phyloP scores from a whole-genome alignment of 495 filamentous ascomycete genomes.

The Parathielavia appendiculata region DNA sequence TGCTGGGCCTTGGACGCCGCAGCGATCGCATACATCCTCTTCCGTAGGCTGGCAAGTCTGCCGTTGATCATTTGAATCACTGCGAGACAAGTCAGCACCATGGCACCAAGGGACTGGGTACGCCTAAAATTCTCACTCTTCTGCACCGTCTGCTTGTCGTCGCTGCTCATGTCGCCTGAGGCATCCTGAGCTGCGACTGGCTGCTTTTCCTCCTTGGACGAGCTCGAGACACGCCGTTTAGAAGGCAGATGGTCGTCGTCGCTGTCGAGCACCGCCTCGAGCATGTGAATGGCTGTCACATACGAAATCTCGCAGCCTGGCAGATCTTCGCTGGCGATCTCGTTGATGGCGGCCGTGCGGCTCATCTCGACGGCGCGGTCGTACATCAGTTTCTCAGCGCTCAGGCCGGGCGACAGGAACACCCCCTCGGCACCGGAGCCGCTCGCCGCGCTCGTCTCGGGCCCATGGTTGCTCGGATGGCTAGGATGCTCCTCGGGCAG shows the following conservation, averaged over 20 bases:
- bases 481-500: slow-evolving; percentile 80
- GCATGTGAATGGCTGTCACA: slow-evolving; percentile 81
- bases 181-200: slow-evolving; percentile 40
- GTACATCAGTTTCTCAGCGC: slow-evolving; percentile 96
- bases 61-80: slow-evolving; percentile 46
- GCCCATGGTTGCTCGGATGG: slow-evolving; percentile 68
- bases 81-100: slow-evolving; percentile 23
- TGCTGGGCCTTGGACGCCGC: slow-evolving; percentile 37
- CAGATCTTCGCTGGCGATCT: slow-evolving; percentile 87
- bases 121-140: slow-evolving; percentile 3
- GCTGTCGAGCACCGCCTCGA: slow-evolving; percentile 87
- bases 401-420: slow-evolving; percentile 64
- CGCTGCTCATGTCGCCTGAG: slow-evolving; percentile 57
- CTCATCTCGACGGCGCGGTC: slow-evolving; percentile 97
- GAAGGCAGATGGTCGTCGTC: slow-evolving; percentile 62
- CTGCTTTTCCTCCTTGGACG: slow-evolving; percentile 38
- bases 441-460: slow-evolving; percentile 44
- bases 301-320: slow-evolving; percentile 89
- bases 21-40: slow-evolving; percentile 42
- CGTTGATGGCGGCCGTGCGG: slow-evolving; percentile 85
- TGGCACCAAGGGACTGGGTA: not conserved
- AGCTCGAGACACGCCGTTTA: slow-evolving; percentile 35
- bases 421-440: slow-evolving; percentile 54
- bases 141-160: slow-evolving; percentile 51
- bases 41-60: slow-evolving; percentile 38